Evolutionary conservation across 225 moss, liverwort and hornwort genomes (phyloP).

Genomic region (Sphagnum tenellum): DNA sequence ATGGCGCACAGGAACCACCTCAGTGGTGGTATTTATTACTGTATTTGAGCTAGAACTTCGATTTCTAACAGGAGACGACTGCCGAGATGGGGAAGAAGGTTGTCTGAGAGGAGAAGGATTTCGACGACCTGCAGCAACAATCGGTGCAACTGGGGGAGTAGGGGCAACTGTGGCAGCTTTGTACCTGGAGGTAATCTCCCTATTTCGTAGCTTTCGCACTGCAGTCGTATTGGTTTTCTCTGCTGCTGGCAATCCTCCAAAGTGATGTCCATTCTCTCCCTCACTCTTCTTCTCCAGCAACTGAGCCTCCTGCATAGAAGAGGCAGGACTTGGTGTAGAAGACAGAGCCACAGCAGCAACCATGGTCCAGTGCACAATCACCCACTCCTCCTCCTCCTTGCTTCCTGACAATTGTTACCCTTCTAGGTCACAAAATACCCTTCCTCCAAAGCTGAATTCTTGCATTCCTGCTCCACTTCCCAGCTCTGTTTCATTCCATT

Average conservation of each 20-base stretch:
- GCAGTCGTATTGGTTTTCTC: slow-evolving; percentile 62
- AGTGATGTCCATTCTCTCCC: slow-evolving; percentile 47
- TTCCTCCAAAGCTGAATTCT: background rate
- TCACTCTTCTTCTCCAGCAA: slow-evolving; percentile 63
- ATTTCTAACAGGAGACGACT: slow-evolving; percentile 42
- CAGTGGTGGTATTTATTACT: slow-evolving; percentile 1
- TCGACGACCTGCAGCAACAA: slow-evolving; percentile 17
- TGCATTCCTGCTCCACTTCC: slow-evolving; percentile 1
- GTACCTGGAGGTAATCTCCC: slow-evolving; percentile 96
- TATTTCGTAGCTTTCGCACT: slow-evolving; percentile 69
- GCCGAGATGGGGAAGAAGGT: slow-evolving; percentile 35
- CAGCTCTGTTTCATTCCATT: background rate
- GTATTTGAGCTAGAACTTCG: slow-evolving; percentile 15
- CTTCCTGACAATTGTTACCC: too few relatives aligned
- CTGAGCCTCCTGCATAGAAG: slow-evolving; percentile 39
- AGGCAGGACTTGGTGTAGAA: slow-evolving; percentile 32
- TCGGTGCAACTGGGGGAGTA: slow-evolving; percentile 19
- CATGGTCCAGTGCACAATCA: slow-evolving; percentile 54
- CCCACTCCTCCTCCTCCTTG: background rate
- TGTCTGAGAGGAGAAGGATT: slow-evolving; percentile 49
- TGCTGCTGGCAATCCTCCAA: slow-evolving; percentile 44
- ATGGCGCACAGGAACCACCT: slow-evolving; percentile 47
- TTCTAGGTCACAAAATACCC: too few relatives aligned
- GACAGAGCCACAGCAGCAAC: slow-evolving; percentile 85
- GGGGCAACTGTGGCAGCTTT: slow-evolving; percentile 45